Base-by-base conservation (phyloP, 257 asterid species). In the Linaria vulgaris region DNA sequence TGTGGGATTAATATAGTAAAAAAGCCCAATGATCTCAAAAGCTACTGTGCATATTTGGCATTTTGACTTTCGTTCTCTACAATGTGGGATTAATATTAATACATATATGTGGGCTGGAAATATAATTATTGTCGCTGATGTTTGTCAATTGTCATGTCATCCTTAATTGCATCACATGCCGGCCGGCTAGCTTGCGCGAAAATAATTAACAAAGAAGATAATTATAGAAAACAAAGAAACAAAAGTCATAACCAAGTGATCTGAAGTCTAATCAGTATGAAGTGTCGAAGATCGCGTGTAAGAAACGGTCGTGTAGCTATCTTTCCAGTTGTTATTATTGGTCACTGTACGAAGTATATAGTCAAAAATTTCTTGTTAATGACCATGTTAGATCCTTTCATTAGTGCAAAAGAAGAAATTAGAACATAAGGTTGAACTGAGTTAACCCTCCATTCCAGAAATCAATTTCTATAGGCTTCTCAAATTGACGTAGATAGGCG, bases 401-500 rank as follows among this genome's bases (percentile, higher is more conserved):
- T 66, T 54, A 31, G 64, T 51, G 34, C 71, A 71, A 57, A 21
- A 14, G 34, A 70, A 71, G 57, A 21, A 14, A 50, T 20, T 23
- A 12, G 38, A 24, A 24, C 22, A 30, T 12, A 21, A 56, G 47
- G 37, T 45, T 45, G 12, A 57, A 45, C 41, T 54, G 27, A n/a
- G n/a, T n/a, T n/a, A 20, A 27, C 30, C 56, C 31, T 30, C 37
- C 37, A 6, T 30, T 30, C 6, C 5, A 30, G 37, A 34, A 34
- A 34, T 3, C 9, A 11, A 4, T 34, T 34, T 34, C 41, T 3
- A 3, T 27, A 3, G 34, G 34, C 34, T 27, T 27, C n/a, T 27
- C 34, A 27, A 27, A 27, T 27, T 27, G 34, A 27, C 34, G 6
- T 27, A n/a, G n/a, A n/a, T n/a, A n/a, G n/a, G 34, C 34, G 34